Percentiles rank a stretch among this genome's conserved stretches.
Conservation (phyloP, 2,329 filamentous ascomycete genomes). For the Neurospora sp. region DNA sequence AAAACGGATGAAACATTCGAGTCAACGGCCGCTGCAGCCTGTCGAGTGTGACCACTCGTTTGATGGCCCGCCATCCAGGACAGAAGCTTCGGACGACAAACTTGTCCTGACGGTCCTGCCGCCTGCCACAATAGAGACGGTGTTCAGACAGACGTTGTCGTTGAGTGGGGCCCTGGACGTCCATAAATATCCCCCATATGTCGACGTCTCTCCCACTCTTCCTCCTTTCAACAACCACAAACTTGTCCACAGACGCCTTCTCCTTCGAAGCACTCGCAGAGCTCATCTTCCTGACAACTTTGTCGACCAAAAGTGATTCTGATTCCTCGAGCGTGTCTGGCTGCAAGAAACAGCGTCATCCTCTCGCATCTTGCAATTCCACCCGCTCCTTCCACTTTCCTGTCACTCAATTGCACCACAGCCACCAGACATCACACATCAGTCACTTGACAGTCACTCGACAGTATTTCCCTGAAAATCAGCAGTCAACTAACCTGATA, state of each 20-base stretch:
- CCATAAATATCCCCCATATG: not conserved
- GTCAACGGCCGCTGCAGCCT: not conserved
- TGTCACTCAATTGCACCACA: not conserved
- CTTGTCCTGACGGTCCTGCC: not conserved
- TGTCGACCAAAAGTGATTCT: not conserved
- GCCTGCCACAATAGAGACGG: not conserved
- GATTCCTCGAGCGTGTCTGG: not conserved
- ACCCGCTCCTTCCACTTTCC: not conserved
- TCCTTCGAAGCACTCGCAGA: not conserved
- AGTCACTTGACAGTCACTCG: not conserved
- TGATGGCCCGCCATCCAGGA: not conserved
- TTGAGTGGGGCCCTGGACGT: not conserved
- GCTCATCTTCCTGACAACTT: not conserved
- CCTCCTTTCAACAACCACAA: not conserved
- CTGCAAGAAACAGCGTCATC: not conserved
- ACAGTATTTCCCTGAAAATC: not conserved
- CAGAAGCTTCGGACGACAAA: not conserved
- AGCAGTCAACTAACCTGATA: not conserved
- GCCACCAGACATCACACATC: not conserved
- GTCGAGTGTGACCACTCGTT: not conserved
- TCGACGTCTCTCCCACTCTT: not conserved
- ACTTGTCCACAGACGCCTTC: not conserved
- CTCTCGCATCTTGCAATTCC: not conserved
- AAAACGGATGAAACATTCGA: not conserved
- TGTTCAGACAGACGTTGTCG: not conserved